Conservation (phyloP, 176 grass and related monocot genomes). For the Hordeum marinum region DNA sequence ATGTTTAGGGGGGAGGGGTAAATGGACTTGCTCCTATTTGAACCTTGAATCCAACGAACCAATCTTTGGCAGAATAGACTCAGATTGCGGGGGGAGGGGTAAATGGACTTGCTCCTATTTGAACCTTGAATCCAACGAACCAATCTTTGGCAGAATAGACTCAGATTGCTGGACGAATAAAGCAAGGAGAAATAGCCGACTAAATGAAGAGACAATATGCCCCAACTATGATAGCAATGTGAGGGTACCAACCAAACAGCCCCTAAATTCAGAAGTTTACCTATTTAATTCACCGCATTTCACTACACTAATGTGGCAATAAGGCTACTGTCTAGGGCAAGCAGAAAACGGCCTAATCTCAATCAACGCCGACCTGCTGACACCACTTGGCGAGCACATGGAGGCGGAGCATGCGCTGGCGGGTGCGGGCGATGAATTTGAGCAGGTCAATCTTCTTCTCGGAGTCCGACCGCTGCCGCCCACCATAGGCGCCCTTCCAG, state of each 20-base stretch:
- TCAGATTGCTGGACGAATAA: not conserved
- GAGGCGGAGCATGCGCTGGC: constrained; percentile 98
- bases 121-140: not conserved
- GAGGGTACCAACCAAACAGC: not conserved
- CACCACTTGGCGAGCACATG: constrained; percentile 99
- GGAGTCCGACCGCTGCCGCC: constrained; percentile 65
- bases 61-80: not conserved
- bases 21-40: not conserved
- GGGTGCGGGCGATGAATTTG: constrained; percentile 87
- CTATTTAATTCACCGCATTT: not conserved
- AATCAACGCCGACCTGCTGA: constrained; percentile 60
- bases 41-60: not conserved
- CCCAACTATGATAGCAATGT: not conserved
- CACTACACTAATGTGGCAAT: not conserved
- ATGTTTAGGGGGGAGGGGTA: not conserved
- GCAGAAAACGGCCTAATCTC: not conserved
- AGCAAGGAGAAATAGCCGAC: not conserved
- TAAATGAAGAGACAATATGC: not conserved
- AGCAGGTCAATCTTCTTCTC: constrained; percentile 99
- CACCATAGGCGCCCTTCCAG: constrained; percentile 34
- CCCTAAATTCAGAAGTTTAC: not conserved
- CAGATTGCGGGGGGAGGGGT: not conserved
- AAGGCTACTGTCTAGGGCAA: not conserved
- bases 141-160: not conserved
- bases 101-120: not conserved